Evolutionary conservation across 2,329 filamentous ascomycete species (phyloP).

Genomic region (Lasiodiplodia sp.): DNA sequence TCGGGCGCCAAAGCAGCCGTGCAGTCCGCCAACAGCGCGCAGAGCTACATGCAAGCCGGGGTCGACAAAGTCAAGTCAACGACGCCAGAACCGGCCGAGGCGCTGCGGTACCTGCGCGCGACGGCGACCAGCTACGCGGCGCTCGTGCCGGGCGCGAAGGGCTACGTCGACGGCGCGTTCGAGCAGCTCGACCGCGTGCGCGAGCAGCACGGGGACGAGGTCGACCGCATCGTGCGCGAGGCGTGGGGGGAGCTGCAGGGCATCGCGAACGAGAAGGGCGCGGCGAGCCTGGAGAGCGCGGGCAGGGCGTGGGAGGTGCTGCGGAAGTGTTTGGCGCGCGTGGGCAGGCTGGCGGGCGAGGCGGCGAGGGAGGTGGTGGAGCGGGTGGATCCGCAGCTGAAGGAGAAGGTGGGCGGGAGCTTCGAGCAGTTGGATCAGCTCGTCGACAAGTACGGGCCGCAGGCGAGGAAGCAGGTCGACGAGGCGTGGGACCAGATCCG

Average conservation of each 20-base stretch:
- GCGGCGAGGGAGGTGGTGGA: constrained; percentile 70
- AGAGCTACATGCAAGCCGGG: constrained; percentile 66
- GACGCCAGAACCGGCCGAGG: constrained; percentile 71
- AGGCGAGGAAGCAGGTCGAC: constrained; percentile 78
- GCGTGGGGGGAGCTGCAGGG: constrained; percentile 72
- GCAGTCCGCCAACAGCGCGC: constrained; percentile 61
- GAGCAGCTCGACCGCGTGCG: constrained; percentile 73
- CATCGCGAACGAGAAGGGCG: constrained; percentile 55
- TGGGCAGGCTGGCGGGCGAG: constrained; percentile 69
- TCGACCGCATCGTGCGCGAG: constrained; percentile 71
- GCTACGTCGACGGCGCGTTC: constrained; percentile 74
- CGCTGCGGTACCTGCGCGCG: constrained; percentile 69
- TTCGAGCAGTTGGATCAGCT: constrained; percentile 73
- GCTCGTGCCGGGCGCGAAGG: constrained; percentile 74
- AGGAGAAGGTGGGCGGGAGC: constrained; percentile 74
- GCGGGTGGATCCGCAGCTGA: constrained; percentile 72
- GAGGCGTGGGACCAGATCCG: constrained; percentile 73
- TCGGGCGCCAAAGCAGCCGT: constrained; percentile 60
- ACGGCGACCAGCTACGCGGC: constrained; percentile 72
- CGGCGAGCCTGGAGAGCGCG: constrained; percentile 67
- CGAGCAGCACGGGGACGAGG: constrained; percentile 72
- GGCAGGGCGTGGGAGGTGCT: constrained; percentile 68
- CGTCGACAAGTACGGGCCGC: constrained; percentile 73
- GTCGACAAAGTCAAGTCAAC: constrained; percentile 67
- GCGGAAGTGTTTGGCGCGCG: constrained; percentile 65